Conservation (phyloP, 2,329 filamentous ascomycete genomes). For the Alternaria sp. region DNA sequence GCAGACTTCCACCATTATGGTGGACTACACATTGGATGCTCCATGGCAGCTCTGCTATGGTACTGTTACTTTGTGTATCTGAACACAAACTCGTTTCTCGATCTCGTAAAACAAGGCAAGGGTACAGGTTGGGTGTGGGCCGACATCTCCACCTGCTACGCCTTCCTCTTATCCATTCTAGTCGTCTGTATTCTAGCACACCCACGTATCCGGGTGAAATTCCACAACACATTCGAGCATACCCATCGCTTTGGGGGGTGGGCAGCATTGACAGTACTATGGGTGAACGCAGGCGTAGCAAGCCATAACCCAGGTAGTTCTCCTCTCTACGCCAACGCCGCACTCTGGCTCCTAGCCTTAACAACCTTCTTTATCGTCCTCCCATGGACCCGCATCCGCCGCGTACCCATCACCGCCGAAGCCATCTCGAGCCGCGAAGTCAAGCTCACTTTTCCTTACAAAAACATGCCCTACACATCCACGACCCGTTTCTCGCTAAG, state of each 20-base stretch:
- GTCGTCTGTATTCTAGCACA: constrained; percentile 38
- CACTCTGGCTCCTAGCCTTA: constrained; percentile 71
- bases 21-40: constrained; percentile 47
- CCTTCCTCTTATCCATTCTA: constrained; percentile 30
- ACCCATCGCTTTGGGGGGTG: constrained; percentile 51
- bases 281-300: constrained; percentile 31
- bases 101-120: neutral
- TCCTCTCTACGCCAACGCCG: constrained; percentile 21
- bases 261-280: constrained; percentile 40
- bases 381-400: constrained; percentile 77
- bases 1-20: constrained; percentile 47
- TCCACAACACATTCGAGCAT: constrained; percentile 49
- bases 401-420: constrained; percentile 70
- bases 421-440: constrained; percentile 75
- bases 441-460: constrained; percentile 64
- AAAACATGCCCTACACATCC: constrained; percentile 35
- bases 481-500: constrained; percentile 27
- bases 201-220: constrained; percentile 33
- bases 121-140: constrained; percentile 32
- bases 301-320: constrained; percentile 9
- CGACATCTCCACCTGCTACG: constrained; percentile 27
- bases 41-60: constrained; percentile 52
- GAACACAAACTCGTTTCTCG: constrained; percentile 36
- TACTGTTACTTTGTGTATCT: constrained; percentile 54
- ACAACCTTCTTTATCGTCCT: constrained; percentile 72